Base-by-base conservation (phyloP, 495 filamentous ascomycete species). In the Xanthoparmelia taractica region DNA sequence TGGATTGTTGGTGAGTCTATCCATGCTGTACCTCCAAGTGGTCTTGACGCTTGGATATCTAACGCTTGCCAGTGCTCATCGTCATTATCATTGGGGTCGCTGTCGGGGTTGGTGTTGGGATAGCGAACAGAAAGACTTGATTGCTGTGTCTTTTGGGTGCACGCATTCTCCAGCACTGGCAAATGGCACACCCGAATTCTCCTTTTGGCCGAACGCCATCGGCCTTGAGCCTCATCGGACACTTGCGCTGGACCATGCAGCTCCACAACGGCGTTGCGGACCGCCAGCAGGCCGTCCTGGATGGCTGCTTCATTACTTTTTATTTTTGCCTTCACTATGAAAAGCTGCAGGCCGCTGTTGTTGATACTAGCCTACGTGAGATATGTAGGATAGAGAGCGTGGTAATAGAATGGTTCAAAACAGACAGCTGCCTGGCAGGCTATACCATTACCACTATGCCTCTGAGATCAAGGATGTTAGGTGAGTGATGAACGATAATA, bases 1-100 rank as follows among this genome's bases (percentile, higher is more conserved):
- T 82, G 87, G 68, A 89, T 97, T 67, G 71, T 82, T 66, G 78
- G 89, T 92, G 84, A 77, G 88, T 90, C 60, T 54, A 64, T 65
- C 25, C 37, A 7, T 1, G 5, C 13, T 29, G 20, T 37, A 43
- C 1, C 29, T 25, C 8, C 2, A 12, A 15, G 12, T 57, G 8
- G 55, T 38, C 41, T 12, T 10, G 43, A 45, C 25, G 38, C 34
- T n/a, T 50, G 20, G 56, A 43, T 10, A 6, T 15, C 13, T 62
- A 23, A 58, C 10, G 34, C 15, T 67, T 61, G 60, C 58, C 55
- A 56, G 65, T 70, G 13, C 58, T 66, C 37, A 43, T 66, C 78
- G 76, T 82, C 65, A 69, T 82, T 52, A 78, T 82, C 69, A 80
- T 84, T 59, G 75, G 69, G 43, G 78, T 80, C 61, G 67, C 80